Percentiles rank a stretch among this genome's conserved stretches.
phyloP scores from a whole-genome alignment of 495 filamentous ascomycete genomes.

The Penicillium antarcticum region DNA sequence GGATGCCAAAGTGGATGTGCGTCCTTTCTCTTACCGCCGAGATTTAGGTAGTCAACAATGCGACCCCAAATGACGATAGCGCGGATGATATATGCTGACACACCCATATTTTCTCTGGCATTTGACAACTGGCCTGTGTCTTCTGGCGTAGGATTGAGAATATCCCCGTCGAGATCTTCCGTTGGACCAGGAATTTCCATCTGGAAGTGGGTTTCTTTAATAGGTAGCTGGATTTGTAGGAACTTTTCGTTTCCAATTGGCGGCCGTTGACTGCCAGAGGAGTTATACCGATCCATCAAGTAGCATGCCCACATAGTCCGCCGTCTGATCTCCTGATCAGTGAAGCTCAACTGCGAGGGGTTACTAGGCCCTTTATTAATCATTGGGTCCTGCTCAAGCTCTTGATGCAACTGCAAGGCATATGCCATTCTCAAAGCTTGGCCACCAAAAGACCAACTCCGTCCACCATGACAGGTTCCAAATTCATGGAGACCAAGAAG shows the following conservation, averaged over 20 bases:
- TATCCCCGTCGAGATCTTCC: constrained; percentile 74
- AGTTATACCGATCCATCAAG: constrained; percentile 95
- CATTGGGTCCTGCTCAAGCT: constrained; percentile 82
- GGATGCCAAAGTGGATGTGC: constrained; percentile 74
- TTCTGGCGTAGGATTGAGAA: constrained; percentile 61
- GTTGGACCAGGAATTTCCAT: constrained; percentile 88
- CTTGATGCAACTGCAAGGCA: constrained; percentile 88
- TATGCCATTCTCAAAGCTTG: constrained; percentile 97
- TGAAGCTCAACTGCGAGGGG: constrained; percentile 72
- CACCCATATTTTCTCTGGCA: constrained; percentile 85
- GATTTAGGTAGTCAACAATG: constrained; percentile 84
- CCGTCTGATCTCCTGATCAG: constrained; percentile 87
- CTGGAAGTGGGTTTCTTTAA: constrained; percentile 85
- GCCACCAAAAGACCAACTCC: constrained; percentile 92
- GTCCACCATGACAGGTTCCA: constrained; percentile 91
- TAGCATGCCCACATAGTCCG: constrained; percentile 98
- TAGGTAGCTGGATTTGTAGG: constrained; percentile 84
- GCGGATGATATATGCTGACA: constrained; percentile 87
- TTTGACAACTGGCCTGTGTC: constrained; percentile 63
- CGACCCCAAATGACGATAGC: constrained; percentile 85
- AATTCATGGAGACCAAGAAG: constrained; percentile 93
- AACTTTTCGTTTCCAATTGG: constrained; percentile 88
- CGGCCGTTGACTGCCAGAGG: constrained; percentile 89
- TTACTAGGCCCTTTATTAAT: constrained; percentile 55
- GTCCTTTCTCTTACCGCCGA: constrained; percentile 84